Evolutionary conservation across 495 filamentous ascomycete species (phyloP), one percentile per base, ranked within the genome.

Genomic region (Trichoderma reesei): DNA sequence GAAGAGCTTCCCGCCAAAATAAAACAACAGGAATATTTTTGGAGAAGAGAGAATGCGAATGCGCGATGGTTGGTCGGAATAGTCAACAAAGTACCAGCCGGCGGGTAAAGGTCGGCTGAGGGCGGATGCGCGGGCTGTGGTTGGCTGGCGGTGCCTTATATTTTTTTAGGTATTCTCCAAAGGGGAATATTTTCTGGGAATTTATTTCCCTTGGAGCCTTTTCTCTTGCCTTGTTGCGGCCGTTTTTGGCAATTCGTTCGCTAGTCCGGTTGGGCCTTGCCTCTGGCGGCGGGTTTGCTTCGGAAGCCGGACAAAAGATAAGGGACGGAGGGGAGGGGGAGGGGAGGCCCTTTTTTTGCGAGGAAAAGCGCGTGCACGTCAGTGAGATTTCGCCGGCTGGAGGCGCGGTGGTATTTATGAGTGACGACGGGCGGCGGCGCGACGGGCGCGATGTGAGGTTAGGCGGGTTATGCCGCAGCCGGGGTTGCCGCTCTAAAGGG

Each of bases 381-480:
- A 64, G 54, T 60, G 20, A 34, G 38, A 44, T 60, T 65, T 65
- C 13, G 48, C 41, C 51, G 41, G 56, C 60, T 31, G 41, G 63
- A 65, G 63, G 63, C 63, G 63, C 63, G 51, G 37, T 42, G 56
- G 14, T 65, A 65, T 65, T 65, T 65, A 65, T 65, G 63, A 46
- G 54, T 60, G 54, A 59, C 1, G 41, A 61, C 59, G 62, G 46
- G 34, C 31, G 33, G 20, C 46, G 38, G 42, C 62, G 62, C 39
- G 14, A 3, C 44, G 59, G 9, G 59, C 36, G 18, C 41, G 59
- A 39, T 39, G 31, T 41, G 59, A 5, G 16, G 5, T 20, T 61
- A 61, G n/a, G 39, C 33, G 59, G 59, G 26, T 56, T 56, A 56
- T 56, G 31, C 8, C 51, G 7, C 34, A 56, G 26, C 2, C 51